Base-by-base conservation (phyloP, 2,329 filamentous ascomycete genomes). In the Daldinia eschscholtzii region DNA sequence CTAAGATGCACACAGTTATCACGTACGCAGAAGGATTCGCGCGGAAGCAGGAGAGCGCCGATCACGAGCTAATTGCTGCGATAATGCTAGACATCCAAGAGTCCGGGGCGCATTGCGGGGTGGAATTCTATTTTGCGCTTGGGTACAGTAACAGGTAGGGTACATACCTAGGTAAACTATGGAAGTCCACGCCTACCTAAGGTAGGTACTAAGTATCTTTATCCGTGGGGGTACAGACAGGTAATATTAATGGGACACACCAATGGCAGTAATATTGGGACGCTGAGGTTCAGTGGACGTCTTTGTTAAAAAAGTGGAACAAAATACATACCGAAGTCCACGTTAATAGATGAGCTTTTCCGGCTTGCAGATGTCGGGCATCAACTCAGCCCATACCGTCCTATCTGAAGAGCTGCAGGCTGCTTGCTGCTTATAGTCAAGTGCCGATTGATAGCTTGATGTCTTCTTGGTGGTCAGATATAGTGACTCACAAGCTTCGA, bases 71-170 rank as follows among this genome's bases (percentile, higher is more conserved):
- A 64, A 65, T 60, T 63, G 20, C n/a, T 63, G 20, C n/a, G 61
- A 59, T 33, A 33, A 61, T 60, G 63, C 39, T 46, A 67, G 52
- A 67, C 39, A 44, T 41, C 57, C 35, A 65, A 44, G 63, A 74
- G 72, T 73, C 73, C 60, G 73, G 73, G 73, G 72, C 67, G 60
- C 68, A 71, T 73, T 71, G 72, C 68, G 73, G 72, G 72, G 70
- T 60, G 61, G 61, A 60, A 63, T 68, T 48, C 64, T 64, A 63
- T 64, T 58, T 69, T 61, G 35, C 35, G 35, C 13, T 13, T 35
- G 10, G 33, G 5, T 35, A 55, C 33, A 10, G 9, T 33, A 33
- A 33, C 28, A 4, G 28, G 28, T 30, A 30, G 1, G 9, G 33
- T 35, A 35, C 33, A 9, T 35, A 35, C 33, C 2, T 35, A 35